Percentiles rank a stretch among this genome's conserved stretches.
Conservation (phyloP, 192 early-diverging fungal species). For the Thoreauomyces humboldtii region DNA sequence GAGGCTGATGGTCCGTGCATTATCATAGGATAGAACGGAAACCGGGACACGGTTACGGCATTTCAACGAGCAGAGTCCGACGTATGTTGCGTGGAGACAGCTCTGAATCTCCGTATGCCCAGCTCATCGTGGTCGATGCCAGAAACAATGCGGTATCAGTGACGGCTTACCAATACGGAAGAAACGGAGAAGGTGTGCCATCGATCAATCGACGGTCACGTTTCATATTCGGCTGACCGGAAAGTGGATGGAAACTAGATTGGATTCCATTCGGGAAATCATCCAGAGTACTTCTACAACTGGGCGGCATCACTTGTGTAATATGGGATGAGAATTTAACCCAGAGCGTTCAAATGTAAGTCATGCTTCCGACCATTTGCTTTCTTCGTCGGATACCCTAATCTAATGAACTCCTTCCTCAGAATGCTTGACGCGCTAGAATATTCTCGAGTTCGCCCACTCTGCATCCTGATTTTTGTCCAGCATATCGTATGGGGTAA, state of each 20-base stretch:
- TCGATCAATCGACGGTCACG: no score
- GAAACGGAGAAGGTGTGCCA: background rate
- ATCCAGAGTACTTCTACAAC: slow-evolving; percentile 6
- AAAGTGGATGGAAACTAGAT: background rate
- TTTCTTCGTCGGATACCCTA: background rate
- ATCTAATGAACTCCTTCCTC: background rate
- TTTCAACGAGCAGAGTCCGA: no score
- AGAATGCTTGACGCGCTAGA: no score
- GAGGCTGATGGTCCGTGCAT: no score
- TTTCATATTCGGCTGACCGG: background rate
- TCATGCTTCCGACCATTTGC: background rate
- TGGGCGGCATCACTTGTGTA: background rate
- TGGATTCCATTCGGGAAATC: slow-evolving; percentile 13
- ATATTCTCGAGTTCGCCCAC: no score
- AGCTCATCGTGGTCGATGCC: no score
- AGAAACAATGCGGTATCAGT: background rate
- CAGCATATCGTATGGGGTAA: no score
- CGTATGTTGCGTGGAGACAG: no score
- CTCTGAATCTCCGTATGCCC: no score
- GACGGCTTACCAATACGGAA: background rate
- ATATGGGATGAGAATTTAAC: background rate
- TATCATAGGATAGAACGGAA: no score
- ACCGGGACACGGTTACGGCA: no score
- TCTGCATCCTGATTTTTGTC: no score
- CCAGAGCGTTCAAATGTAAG: slow-evolving; percentile 7